Base-by-base conservation (phyloP, 257 asterid genomes). In the Solanum gandarillasii region DNA sequence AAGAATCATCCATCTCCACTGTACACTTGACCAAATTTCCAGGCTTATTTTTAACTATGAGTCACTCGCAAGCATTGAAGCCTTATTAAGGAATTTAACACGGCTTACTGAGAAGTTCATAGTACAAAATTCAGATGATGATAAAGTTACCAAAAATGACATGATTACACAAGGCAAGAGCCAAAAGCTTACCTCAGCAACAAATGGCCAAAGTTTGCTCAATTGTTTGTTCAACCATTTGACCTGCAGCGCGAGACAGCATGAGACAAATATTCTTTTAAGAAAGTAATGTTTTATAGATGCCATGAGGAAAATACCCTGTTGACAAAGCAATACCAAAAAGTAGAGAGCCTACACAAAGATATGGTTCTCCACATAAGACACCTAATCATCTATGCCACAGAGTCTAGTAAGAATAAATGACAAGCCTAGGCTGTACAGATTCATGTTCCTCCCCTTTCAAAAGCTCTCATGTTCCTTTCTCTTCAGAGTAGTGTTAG, bases 201-300 rank as follows among this genome's bases (percentile, higher is more conserved):
- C 93, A 90, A 89, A 97, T 79, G 99, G 99, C 99, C 99, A 97
- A 85, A 97, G 89, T 87, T 97, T 97, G 88, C 91, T 88, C 89
- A 97, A 92, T 76, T 95, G 98, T 90, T 93, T 96, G 93, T 97
- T 97, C 88, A 97, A 94, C 99, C 99, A 97, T 89, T 97, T 95
- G 86, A 96, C 99, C 99, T 97, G 95, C 89, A 92, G 52, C 12
- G 43, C 27, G 41, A 41, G 34, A 84, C 58, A 5, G 29, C 72
- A 73, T 60, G 52, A 88, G 85, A 83, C 14, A 72, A 86, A 62
- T 35, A 4, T 62, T 23, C 13, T 31, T 58, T 9, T 20, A 31
- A 4, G 60, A 72, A 25, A 41, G 67, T 41, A 14, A 65, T 55
- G 4, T 39, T 12, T 13, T 78, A 75, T 34, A 13, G 46, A 46